Percentiles rank a stretch among this genome's conserved stretches.
phyloP scores from a whole-genome alignment of 2,329 filamentous ascomycete species.

The Monosporascus sp. region DNA sequence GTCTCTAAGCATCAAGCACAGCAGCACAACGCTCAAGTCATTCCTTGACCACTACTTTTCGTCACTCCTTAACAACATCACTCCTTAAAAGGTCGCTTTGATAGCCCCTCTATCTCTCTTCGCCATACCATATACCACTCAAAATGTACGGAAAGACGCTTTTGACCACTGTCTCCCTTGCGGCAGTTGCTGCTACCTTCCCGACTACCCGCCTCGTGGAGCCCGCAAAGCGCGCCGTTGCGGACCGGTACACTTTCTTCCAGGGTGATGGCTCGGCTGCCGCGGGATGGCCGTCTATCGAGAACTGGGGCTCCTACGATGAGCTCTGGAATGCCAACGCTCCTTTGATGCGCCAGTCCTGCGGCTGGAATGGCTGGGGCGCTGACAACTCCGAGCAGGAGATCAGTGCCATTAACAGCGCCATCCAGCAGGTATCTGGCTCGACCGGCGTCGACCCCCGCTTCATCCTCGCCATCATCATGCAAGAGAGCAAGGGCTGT shows the following conservation, averaged over 20 bases:
- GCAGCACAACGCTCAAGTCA: neutral
- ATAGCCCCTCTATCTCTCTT: neutral
- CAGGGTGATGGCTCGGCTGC: slow-evolving; percentile 5
- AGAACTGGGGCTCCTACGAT: slow-evolving; percentile 8
- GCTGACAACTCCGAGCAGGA: slow-evolving; percentile 9
- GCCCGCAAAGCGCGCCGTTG: slow-evolving; percentile 63
- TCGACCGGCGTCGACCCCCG: slow-evolving; percentile 29
- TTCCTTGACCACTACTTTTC: neutral
- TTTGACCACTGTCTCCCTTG: neutral
- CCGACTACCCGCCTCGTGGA: slow-evolving; percentile 45
- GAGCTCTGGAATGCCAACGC: slow-evolving; percentile 9
- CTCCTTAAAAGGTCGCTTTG: neutral
- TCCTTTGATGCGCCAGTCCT: slow-evolving; percentile 9
- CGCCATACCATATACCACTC: neutral
- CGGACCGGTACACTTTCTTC: slow-evolving; percentile 28
- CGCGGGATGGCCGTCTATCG: slow-evolving; percentile 6
- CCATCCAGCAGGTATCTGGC: slow-evolving; percentile 27
- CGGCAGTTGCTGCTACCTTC: neutral
- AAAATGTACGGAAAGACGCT: neutral
- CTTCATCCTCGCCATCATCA: slow-evolving; percentile 37
- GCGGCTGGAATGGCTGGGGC: slow-evolving; percentile 12
- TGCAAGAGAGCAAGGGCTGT: slow-evolving; percentile 40
- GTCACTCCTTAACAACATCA: neutral
- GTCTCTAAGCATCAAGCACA: neutral
- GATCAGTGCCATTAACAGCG: slow-evolving; percentile 6